A percentile compares a stretch with the other conserved stretches of the same genome.
phyloP scores from a whole-genome alignment of 2,329 filamentous ascomycete genomes.

The Sporothrix brunneoviolacea region DNA sequence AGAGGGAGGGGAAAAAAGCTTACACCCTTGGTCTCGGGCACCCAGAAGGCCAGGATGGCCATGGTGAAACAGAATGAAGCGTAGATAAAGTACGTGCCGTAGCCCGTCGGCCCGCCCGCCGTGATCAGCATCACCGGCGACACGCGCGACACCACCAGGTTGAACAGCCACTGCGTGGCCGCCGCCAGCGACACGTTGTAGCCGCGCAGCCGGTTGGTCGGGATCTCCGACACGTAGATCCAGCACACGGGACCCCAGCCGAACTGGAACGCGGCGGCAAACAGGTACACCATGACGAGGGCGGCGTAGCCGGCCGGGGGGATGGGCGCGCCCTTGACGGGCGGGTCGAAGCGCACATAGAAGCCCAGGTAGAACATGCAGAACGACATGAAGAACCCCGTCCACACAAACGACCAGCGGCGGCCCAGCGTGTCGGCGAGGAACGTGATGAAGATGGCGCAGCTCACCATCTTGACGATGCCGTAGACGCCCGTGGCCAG shows the following conservation, averaged over 20 bases:
- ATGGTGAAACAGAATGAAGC: constrained; percentile 50
- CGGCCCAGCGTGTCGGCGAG: constrained; percentile 53
- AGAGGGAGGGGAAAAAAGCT: too few relatives aligned
- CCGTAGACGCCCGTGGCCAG: constrained; percentile 58
- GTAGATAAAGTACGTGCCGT: constrained; percentile 52
- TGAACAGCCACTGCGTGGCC: constrained; percentile 58
- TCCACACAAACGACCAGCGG: constrained; percentile 51
- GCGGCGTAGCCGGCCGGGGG: constrained; percentile 46
- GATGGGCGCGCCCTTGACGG: constrained; percentile 28
- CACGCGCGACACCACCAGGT: constrained; percentile 55
- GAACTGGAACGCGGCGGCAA: constrained; percentile 55
- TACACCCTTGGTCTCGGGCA: constrained; percentile 22
- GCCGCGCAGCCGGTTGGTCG: constrained; percentile 49
- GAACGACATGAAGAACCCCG: constrained; percentile 26
- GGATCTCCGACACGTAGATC: constrained; percentile 56
- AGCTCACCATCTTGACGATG: constrained; percentile 53
- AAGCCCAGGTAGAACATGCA: constrained; percentile 56
- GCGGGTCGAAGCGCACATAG: constrained; percentile 45
- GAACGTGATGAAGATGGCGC: constrained; percentile 50
- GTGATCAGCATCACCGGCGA: constrained; percentile 53
- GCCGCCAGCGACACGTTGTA: constrained; percentile 56
- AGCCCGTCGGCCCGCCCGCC: constrained; percentile 19
- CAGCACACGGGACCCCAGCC: constrained; percentile 59
- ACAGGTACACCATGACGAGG: constrained; percentile 56
- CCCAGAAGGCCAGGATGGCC: constrained; percentile 33